Evolutionary conservation across 2,329 filamentous ascomycete species (phyloP), one percentile per base, ranked within the genome.

Genomic region (Dactylellina leptospora): DNA sequence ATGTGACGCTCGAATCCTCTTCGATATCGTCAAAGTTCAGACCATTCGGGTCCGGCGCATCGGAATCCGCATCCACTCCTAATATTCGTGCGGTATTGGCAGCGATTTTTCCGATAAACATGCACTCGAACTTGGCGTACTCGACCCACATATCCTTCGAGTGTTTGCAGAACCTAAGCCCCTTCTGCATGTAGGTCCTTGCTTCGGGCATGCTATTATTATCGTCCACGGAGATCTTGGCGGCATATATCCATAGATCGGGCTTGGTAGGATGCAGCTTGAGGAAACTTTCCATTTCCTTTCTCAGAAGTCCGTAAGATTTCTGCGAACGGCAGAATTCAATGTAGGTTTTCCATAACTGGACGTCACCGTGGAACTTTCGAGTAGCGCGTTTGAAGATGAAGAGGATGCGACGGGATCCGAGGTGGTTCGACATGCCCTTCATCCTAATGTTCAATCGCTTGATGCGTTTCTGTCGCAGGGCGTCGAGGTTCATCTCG

Each of bases 281-380:
- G 75, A 97, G 83, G 13, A 91, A 90, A 48, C 87, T 81, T 30
- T 86, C 87, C 81, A 88, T 84, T 75, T 86, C 82, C 70, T 83
- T 84, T 80, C 86, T 88, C 81, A 88, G 89, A 40, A 87, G 83
- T 80, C 88, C 89, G 13, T 84, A 84, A 4, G 87, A 86, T 76
- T 86, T 88, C 78, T 88, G 84, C 75, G 87, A 85, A 76, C 88
- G 85, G 13, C 91, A 88, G 79, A 91, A 97, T 68, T 89, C 86
- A 70, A 97, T 87, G 78, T 96, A 97, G 77, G 93, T 90, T 80
- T 90, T 88, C 95, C 95, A 99, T 36, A 99, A 83, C 1, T 85
- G 85, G 33, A 92, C 78, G 78, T 91, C 91, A 2, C 91, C 92
- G 0, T 91, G 90, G 78, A 97, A 95, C 74, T 92, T 91, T 78